Percentiles rank a stretch among this genome's conserved stretches.
These are phyloP conservation scores for Cercospora brassicicola DNA, from an alignment of 2,329 filamentous ascomycete species.

Conservation along the genomic window DNA sequence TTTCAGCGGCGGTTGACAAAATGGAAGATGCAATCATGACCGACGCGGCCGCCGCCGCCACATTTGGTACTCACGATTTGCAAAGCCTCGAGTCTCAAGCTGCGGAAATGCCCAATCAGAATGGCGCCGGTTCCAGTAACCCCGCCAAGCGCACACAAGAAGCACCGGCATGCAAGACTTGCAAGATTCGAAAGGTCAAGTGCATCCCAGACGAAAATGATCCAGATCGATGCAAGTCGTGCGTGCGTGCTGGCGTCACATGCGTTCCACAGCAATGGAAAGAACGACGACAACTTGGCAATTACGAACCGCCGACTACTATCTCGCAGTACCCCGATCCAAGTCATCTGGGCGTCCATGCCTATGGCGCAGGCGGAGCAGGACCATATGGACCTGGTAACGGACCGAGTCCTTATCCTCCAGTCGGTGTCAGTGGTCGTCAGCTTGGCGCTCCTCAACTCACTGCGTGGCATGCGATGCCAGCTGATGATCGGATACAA, in stretches of 20 bases:
- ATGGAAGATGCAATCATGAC: conserved; percentile 14
- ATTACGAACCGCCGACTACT: conserved; percentile 2
- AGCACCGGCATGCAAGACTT: conserved; percentile 7
- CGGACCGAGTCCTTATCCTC: conserved; percentile 3
- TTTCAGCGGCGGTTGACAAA: conserved; percentile 11
- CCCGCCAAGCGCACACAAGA: neutral
- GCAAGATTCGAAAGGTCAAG: conserved; percentile 9
- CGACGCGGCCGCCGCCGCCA: neutral
- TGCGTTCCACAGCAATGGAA: conserved; percentile 3
- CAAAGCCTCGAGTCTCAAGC: neutral
- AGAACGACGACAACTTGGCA: conserved; percentile 5
- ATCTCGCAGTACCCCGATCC: conserved; percentile 13
- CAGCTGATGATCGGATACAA: conserved; percentile 8
- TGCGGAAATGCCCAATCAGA: neutral
- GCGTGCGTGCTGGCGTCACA: conserved; percentile 3
- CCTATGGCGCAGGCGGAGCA: neutral
- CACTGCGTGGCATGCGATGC: conserved; percentile 1
- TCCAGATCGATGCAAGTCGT: conserved; percentile 3
- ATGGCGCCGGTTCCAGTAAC: neutral
- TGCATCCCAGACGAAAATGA: conserved; percentile 6
- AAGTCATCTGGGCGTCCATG: conserved; percentile 7
- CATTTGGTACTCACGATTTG: conserved; percentile 6
- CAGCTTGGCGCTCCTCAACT: conserved; percentile 4
- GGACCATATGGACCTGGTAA: conserved; percentile 8
- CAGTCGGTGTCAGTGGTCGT: conserved; percentile 1